A percentile compares a stretch with the other conserved stretches of the same genome.
These are phyloP conservation scores for Tuber melanosporum DNA, from an alignment of 495 filamentous ascomycete species.

Conservation along the genomic window DNA sequence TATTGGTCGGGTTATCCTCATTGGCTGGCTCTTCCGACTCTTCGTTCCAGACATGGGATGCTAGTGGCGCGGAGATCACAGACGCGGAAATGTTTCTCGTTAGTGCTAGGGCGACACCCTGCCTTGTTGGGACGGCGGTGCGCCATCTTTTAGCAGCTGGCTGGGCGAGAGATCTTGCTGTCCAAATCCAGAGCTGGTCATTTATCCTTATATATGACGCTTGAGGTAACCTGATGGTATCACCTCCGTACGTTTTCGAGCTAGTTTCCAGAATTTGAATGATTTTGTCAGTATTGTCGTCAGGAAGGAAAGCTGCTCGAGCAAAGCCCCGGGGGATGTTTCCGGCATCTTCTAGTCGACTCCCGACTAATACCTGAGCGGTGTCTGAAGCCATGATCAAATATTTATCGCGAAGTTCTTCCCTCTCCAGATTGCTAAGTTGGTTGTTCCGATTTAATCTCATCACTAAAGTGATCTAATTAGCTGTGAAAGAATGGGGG, in stretches of 20 bases:
- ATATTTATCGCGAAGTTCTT: background rate
- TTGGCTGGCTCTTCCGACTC: background rate
- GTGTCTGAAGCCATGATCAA: background rate
- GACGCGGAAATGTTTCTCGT: background rate
- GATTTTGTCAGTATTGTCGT: background rate
- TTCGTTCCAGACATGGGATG: background rate
- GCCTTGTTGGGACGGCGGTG: background rate
- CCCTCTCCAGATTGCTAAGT: background rate
- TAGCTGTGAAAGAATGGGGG: background rate
- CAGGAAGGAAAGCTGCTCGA: background rate
- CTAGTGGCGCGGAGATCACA: background rate
- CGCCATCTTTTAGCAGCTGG: background rate
- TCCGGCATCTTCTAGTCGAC: background rate
- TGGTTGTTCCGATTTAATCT: background rate
- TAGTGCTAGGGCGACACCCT: background rate
- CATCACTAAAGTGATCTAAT: background rate
- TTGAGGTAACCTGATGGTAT: background rate
- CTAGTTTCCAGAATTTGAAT: background rate
- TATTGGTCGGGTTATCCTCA: background rate
- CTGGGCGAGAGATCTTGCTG: background rate
- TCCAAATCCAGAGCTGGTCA: background rate
- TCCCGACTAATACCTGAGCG: background rate
- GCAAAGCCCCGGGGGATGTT: background rate
- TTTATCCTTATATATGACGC: slow-evolving; percentile 1
- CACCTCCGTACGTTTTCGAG: background rate